Evolutionary conservation across 2,329 filamentous ascomycete species (phyloP).

Genomic region (Graphilbum ipis-grandicollis): DNA sequence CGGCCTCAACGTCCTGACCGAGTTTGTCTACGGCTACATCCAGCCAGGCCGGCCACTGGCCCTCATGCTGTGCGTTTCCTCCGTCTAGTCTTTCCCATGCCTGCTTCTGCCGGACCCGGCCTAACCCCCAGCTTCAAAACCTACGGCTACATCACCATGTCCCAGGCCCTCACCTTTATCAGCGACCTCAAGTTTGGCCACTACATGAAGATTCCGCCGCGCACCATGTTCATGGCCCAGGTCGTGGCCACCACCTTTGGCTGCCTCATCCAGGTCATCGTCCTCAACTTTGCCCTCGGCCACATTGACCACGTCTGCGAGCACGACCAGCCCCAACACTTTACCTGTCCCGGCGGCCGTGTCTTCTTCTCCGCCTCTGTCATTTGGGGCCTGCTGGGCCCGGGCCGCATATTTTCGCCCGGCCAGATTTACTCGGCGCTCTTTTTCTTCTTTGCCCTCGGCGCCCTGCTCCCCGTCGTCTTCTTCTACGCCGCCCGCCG

Average conservation of each 20-base stretch:
- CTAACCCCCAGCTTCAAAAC: constrained; percentile 34
- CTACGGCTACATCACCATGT: constrained; percentile 46
- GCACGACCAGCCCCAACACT: constrained; percentile 35
- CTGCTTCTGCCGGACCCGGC: background rate
- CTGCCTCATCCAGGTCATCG: constrained; percentile 47
- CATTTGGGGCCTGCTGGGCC: constrained; percentile 51
- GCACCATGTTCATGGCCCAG: constrained; percentile 49
- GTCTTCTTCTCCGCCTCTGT: constrained; percentile 51
- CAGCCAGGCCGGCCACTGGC: constrained; percentile 54
- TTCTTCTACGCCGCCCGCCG: constrained; percentile 31
- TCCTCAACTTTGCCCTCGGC: constrained; percentile 42
- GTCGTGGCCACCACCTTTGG: constrained; percentile 49
- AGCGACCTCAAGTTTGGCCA: constrained; percentile 54
- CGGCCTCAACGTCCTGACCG: constrained; percentile 54
- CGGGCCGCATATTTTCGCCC: constrained; percentile 44
- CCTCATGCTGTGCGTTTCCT: constrained; percentile 40
- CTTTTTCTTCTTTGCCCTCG: constrained; percentile 40
- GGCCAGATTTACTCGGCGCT: constrained; percentile 44
- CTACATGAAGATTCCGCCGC: constrained; percentile 55
- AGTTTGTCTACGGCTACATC: constrained; percentile 61
- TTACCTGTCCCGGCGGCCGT: constrained; percentile 44
- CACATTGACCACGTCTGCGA: constrained; percentile 49
- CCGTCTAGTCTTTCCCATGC: constrained; percentile 16
- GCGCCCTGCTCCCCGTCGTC: constrained; percentile 32
- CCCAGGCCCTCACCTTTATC: constrained; percentile 46